phyloP scores from a whole-genome alignment of 495 filamentous ascomycete genomes.

The Penicillium canariense region DNA sequence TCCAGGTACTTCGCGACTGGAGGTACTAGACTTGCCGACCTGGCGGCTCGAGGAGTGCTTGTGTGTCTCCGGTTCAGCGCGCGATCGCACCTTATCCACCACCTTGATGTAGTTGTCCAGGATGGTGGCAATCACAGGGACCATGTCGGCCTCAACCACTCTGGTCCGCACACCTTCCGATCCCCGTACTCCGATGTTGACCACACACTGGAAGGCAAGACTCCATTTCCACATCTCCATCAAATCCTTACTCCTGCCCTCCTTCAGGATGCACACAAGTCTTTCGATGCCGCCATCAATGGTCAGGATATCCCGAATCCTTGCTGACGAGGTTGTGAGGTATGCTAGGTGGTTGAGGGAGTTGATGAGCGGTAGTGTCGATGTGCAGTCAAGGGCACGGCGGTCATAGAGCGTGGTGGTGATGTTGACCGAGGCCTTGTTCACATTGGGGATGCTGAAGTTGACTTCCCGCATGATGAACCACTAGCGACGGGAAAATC shows the following conservation, averaged over 20 bases:
- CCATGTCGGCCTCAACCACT: conserved; percentile 98
- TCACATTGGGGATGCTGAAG: conserved; percentile 99
- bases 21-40: conserved; percentile 32
- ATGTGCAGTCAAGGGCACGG: conserved; percentile 95
- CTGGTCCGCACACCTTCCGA: conserved; percentile 90
- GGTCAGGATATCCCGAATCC: conserved; percentile 94
- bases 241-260: conserved; percentile 91
- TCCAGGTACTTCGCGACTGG: conserved; percentile 24
- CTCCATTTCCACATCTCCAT: conserved; percentile 99
- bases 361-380: conserved; percentile 94
- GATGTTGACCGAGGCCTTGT: conserved; percentile 99
- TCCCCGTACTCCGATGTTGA: conserved; percentile 96
- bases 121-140: conserved; percentile 98
- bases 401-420: conserved; percentile 98
- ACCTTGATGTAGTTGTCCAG: conserved; percentile 98
- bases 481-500: neutral
- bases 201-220: conserved; percentile 95
- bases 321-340: conserved; percentile 95
- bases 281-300: conserved; percentile 97
- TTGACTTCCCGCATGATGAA: conserved; percentile 94
- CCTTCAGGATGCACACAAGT: conserved; percentile 95
- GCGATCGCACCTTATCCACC: conserved; percentile 83
- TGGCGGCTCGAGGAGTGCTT: conserved; percentile 48
- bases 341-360: conserved; percentile 97
- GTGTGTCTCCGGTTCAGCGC: conserved; percentile 66